Percentiles rank a stretch among this genome's conserved stretches.
phyloP scores from a whole-genome alignment of 2,329 filamentous ascomycete species.

The Gliomastix tumulicola region DNA sequence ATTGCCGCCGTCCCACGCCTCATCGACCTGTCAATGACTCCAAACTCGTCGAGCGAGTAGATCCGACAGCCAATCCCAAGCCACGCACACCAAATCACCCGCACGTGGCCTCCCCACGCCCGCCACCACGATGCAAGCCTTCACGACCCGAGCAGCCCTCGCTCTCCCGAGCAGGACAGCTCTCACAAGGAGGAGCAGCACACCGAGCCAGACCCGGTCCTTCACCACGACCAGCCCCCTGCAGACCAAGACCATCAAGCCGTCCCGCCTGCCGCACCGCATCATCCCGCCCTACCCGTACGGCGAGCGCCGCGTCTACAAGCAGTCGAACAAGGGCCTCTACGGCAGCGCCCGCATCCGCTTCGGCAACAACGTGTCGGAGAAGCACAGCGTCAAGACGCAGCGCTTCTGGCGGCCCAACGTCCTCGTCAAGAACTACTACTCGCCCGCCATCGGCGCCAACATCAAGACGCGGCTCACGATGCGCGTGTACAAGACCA shows the following conservation, averaged over 20 bases:
- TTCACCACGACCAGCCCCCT: slow-evolving; percentile 29
- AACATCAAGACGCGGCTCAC: slow-evolving; percentile 64
- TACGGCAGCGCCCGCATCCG: slow-evolving; percentile 66
- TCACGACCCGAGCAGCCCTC: too few species aligned
- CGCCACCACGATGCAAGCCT: too few species aligned
- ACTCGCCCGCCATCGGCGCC: slow-evolving; percentile 52
- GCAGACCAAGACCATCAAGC: slow-evolving; percentile 31
- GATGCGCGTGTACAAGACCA: slow-evolving; percentile 61
- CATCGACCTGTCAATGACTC: too few species aligned
- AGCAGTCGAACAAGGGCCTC: slow-evolving; percentile 71
- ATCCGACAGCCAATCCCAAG: too few species aligned
- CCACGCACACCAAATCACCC: too few species aligned
- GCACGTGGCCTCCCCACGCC: too few species aligned
- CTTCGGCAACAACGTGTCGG: slow-evolving; percentile 74
- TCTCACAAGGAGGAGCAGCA: too few species aligned
- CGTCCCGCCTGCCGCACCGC: slow-evolving; percentile 35
- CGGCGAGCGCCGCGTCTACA: slow-evolving; percentile 63
- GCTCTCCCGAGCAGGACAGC: too few species aligned
- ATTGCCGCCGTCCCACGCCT: too few species aligned
- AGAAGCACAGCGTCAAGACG: slow-evolving; percentile 61
- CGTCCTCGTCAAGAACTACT: slow-evolving; percentile 61
- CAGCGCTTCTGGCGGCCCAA: slow-evolving; percentile 72
- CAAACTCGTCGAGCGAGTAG: too few species aligned
- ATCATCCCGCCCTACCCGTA: slow-evolving; percentile 66
- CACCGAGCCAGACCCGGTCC: slow-evolving; percentile 7